Evolutionary conservation across 345 rosid species (phyloP), one percentile per base, ranked within the genome.

Genomic region (Gynandropsis gynandra): DNA sequence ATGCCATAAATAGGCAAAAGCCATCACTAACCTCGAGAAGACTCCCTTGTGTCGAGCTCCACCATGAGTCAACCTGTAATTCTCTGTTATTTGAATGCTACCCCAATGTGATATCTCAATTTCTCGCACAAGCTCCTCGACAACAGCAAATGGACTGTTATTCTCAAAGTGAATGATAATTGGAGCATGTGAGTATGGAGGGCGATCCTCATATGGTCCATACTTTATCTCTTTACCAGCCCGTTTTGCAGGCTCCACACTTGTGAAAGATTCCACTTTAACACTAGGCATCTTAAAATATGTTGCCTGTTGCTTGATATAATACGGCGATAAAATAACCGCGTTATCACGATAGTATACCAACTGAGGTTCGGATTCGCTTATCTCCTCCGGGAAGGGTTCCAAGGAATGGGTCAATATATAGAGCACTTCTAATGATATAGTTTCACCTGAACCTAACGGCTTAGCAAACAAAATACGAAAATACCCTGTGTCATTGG

Each of bases 101-200:
- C 99, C 99, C 99, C 99, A 93, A 63, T 93, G 99, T 55, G 99
- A 93, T 68, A 93, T 73, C 70, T 93, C 99, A 43, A 93, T 72
- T 64, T 93, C 96, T 18, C 95, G 82, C 16, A 76, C 88, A 59
- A 92, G 95, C 75, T 88, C 97, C 81, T 93, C 92, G 60, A 93
- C 99, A 65, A 93, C 90, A 42, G 97, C 85, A 68, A 93, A 93
- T 16, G 99, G 94, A 71, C 76, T 75, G 75, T 88, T 93, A 61
- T 88, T 88, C 82, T 93, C 96, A 44, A 78, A 81, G 69, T 93
- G 99, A 61, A 93, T 56, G 42, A 77, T 69, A 52, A 93, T 60
- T 1, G 99, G 96, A 52, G 92, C 66, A 73, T 71, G 76, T 31
- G 97, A 76, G 63, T 81, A 77, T 4, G 97, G 80, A 56, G 79